Evolutionary conservation across 352 stramenopile species (phyloP).

Genomic region (Pythium angustatum): DNA sequence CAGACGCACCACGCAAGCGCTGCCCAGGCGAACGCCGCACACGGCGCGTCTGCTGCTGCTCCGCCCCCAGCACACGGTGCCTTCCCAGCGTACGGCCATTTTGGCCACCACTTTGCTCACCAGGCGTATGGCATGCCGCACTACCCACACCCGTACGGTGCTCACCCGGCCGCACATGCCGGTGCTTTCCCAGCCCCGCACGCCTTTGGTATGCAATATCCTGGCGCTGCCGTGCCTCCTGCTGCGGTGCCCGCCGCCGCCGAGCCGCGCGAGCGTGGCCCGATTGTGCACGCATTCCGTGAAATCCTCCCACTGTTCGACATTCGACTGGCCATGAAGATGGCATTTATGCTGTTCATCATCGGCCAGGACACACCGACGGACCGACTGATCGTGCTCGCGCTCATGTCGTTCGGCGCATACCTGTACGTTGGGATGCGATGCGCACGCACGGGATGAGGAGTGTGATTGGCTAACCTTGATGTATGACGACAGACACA

Average conservation of each 20-base stretch:
- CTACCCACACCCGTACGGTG: conserved; percentile 16
- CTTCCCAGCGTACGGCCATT: conserved; percentile 24
- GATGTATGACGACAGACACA: conserved; percentile 40
- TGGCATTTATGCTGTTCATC: conserved; percentile 89
- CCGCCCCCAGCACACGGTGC: conserved; percentile 9
- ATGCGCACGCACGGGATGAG: not conserved
- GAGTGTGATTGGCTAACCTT: not conserved
- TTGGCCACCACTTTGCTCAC: conserved; percentile 30
- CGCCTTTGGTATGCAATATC: not conserved
- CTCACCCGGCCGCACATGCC: conserved; percentile 8
- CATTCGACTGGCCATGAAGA: conserved; percentile 78
- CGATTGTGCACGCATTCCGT: conserved; percentile 49
- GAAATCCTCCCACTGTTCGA: conserved; percentile 71
- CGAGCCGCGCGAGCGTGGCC: conserved; percentile 24
- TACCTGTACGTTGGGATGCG: conserved; percentile 51
- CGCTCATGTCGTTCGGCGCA: conserved; percentile 67
- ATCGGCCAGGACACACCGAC: conserved; percentile 82
- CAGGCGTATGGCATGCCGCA: conserved; percentile 28
- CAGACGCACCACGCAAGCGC: conserved; percentile 36
- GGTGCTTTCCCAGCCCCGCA: conserved; percentile 3
- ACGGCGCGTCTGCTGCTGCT: not conserved
- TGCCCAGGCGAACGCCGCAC: not conserved
- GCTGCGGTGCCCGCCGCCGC: conserved; percentile 10
- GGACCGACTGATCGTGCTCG: conserved; percentile 74
- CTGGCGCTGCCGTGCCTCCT: conserved; percentile 14